These are phyloP conservation scores for Brassica incana DNA, from an alignment of 345 rosid genomes.

Conservation along the genomic window DNA sequence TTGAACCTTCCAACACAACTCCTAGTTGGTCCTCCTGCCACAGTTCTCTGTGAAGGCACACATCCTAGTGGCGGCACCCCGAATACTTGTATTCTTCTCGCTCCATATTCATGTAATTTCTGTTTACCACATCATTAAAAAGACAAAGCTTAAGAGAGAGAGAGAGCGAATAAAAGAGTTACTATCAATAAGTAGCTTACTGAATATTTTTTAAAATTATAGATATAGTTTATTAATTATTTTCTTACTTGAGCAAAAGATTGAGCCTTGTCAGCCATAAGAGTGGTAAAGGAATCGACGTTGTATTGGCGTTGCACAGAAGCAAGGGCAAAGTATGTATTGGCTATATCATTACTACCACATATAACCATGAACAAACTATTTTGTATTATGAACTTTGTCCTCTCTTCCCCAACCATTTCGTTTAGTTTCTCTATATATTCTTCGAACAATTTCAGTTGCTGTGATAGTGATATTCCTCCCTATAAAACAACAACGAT, in stretches of 20 bases:
- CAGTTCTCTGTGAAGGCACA: constrained; percentile 39
- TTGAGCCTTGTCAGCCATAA: constrained; percentile 45
- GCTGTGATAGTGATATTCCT: constrained; percentile 44
- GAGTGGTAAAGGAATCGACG: constrained; percentile 42
- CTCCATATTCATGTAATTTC: constrained; percentile 32
- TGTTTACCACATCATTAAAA: constrained; percentile 8
- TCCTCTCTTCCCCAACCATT: constrained; percentile 6
- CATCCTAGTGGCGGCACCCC: constrained; percentile 39
- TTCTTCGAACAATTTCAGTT: constrained; percentile 49
- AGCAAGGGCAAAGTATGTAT: constrained; percentile 46
- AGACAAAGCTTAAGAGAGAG: background rate
- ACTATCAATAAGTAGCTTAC: background rate
- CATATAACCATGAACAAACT: constrained; percentile 33
- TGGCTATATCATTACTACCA: constrained; percentile 64
- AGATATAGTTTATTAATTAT: background rate
- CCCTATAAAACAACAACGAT: constrained; percentile 33
- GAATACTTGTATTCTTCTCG: constrained; percentile 33
- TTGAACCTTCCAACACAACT: constrained; percentile 16
- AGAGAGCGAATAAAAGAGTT: background rate
- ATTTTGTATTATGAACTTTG: background rate
- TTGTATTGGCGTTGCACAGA: constrained; percentile 41
- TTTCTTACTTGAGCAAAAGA: constrained; percentile 37
- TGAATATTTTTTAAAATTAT: background rate
- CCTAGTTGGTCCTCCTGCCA: constrained; percentile 37
- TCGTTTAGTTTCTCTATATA: constrained; percentile 44